Conservation (phyloP, 2,329 filamentous ascomycete genomes). For the Byssothecium circinans region DNA sequence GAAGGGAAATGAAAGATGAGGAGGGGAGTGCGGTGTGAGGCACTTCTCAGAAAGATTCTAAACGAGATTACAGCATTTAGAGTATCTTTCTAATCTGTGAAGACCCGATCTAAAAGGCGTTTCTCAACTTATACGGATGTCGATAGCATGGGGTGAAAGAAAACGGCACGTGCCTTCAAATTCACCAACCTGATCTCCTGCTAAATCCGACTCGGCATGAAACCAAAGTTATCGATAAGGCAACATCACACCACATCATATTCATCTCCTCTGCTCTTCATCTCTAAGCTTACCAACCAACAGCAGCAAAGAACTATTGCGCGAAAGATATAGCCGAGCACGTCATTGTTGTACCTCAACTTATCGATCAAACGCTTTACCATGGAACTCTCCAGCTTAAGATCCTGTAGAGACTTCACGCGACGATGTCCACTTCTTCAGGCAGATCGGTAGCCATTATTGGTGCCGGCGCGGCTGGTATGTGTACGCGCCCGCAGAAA, state of each 20-base stretch:
- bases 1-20: neutral
- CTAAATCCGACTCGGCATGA: constrained; percentile 25
- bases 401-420: neutral
- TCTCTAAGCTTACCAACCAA: neutral
- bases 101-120: too few relatives aligned
- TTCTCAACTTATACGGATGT: too few relatives aligned
- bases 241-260: constrained; percentile 46
- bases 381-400: neutral
- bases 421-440: neutral
- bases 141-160: neutral
- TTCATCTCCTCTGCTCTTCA: neutral
- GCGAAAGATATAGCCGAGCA: constrained; percentile 11
- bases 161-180: too few relatives aligned
- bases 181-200: constrained; percentile 26
- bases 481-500: constrained; percentile 6
- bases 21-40: too few relatives aligned
- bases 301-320: constrained; percentile 1
- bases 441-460: constrained; percentile 28
- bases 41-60: too few relatives aligned
- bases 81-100: too few relatives aligned
- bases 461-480: constrained; percentile 36
- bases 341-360: constrained; percentile 9
- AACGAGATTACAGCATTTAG: too few relatives aligned
- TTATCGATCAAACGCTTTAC: neutral
- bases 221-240: constrained; percentile 28